Evolutionary conservation across 768 basidiomycete genomes (phyloP), one percentile per base, ranked within the genome.

Genomic region (Floccularia luteovirens): DNA sequence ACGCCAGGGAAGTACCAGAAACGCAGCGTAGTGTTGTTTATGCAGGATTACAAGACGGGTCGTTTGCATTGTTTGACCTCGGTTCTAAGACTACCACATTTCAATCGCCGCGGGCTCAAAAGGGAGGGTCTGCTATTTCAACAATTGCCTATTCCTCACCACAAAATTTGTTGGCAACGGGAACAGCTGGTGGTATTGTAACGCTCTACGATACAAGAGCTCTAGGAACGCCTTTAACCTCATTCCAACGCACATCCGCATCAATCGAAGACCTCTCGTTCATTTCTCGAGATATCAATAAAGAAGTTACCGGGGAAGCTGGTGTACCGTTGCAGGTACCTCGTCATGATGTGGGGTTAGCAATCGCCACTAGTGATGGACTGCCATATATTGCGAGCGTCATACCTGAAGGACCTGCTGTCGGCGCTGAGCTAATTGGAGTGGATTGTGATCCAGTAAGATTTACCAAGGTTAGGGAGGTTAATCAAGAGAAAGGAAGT

Each of bases 361-460:
- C 64, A 2, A 61, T 81, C 1, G 74, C 70, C 2, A 73, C 74
- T 1, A 63, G 67, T 31, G 80, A 82, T 50, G 82, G 80, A 1
- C 59, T 83, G 24, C 76, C 80, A 0, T 82, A 70, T 47, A 50
- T 78, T 13, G 74, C 74, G 0, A 58, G 55, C 27, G 47, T 77
- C 2, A 49, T 57, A 0, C 57, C 67, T 0, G 64, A 65, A 22
- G 72, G 69, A 4, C 67, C 71, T 2, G 54, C 57, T 3, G 65
- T 72, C 3, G 47, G 36, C 10, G 62, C 62, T 10, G 82, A 85
- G 48, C 57, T 81, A 3, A 64, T 74, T 0, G 81, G 79, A 1
- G 63, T 63, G 21, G 77, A 83, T 41, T 80, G 79, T 48, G 80
- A 83, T 52, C 64, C 74, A 5, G 71, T 79, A 21, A 59, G 75